Percentiles rank a stretch among this genome's conserved stretches.
Evolutionary conservation across 768 basidiomycete genomes (phyloP).

Genomic region (Fomitopsis serialis): DNA sequence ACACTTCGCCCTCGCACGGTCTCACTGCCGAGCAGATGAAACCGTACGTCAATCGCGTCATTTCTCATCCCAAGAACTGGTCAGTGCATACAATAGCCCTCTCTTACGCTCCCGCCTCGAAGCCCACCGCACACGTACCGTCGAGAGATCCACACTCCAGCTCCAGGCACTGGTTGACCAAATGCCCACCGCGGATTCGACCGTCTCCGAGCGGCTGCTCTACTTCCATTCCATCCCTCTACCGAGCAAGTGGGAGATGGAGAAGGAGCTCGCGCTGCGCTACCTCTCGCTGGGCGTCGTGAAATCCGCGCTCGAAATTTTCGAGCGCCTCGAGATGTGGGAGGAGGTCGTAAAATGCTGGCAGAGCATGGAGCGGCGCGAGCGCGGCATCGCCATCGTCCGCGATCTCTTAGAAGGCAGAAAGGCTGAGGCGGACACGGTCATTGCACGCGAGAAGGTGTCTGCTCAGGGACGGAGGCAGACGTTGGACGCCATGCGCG

Average conservation of each 20-base stretch:
- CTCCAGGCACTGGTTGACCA: constrained; percentile 95
- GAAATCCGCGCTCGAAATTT: constrained; percentile 89
- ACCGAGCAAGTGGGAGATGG: constrained; percentile 91
- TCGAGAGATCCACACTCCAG: constrained; percentile 89
- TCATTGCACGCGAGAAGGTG: constrained; percentile 57
- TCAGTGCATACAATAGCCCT: constrained; percentile 95
- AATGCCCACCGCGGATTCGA: constrained; percentile 85
- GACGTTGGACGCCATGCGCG: constrained; percentile 57
- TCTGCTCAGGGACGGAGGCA: constrained; percentile 35
- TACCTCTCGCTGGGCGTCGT: constrained; percentile 84
- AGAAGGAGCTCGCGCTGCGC: constrained; percentile 81
- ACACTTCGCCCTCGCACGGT: constrained; percentile 85
- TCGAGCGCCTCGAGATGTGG: constrained; percentile 96
- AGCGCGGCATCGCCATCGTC: constrained; percentile 77
- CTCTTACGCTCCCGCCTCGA: constrained; percentile 91
- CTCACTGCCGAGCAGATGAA: constrained; percentile 90
- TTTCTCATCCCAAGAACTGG: constrained; percentile 91
- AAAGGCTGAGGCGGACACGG: constrained; percentile 76
- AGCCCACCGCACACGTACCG: constrained; percentile 81
- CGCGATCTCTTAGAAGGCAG: constrained; percentile 79
- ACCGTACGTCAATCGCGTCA: constrained; percentile 86
- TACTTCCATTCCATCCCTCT: constrained; percentile 80
- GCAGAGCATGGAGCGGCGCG: constrained; percentile 71
- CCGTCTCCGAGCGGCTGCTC: constrained; percentile 64
- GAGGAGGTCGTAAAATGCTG: constrained; percentile 92